phyloP scores from a whole-genome alignment of 2,329 filamentous ascomycete species.

The Ophiosphaerella herpotricha region DNA sequence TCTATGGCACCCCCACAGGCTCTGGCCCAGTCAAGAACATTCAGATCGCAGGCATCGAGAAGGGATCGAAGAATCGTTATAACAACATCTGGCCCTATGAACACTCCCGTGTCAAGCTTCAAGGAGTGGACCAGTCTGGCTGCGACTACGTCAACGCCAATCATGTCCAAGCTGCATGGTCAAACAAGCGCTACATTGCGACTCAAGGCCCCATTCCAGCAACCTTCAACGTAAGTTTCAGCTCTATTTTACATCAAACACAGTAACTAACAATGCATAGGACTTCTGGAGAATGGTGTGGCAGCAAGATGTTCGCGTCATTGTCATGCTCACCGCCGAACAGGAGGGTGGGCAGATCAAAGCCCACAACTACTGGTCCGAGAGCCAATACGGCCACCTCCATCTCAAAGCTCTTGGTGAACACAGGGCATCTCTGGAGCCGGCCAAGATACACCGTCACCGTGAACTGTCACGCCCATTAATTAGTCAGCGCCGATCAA shows the following conservation, averaged over 20 bases:
- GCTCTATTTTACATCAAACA: neutral
- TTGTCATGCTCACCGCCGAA: constrained; percentile 96
- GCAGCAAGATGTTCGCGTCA: constrained; percentile 93
- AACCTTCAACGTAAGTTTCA: constrained; percentile 76
- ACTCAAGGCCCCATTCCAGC: constrained; percentile 91
- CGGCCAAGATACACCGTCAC: constrained; percentile 56
- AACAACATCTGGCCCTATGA: constrained; percentile 98
- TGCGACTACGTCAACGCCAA: constrained; percentile 98
- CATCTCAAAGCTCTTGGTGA: constrained; percentile 79
- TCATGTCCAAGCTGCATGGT: constrained; percentile 76
- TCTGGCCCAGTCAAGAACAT: constrained; percentile 55
- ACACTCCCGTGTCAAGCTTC: constrained; percentile 82
- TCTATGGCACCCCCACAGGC: constrained; percentile 55
- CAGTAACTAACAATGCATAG: constrained; percentile 51
- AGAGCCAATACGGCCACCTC: constrained; percentile 76
- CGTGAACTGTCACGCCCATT: constrained; percentile 43
- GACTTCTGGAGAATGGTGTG: constrained; percentile 98
- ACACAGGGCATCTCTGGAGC: constrained; percentile 77
- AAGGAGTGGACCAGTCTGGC: constrained; percentile 65
- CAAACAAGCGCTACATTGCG: constrained; percentile 92
- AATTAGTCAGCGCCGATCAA: constrained; percentile 42
- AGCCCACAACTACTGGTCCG: constrained; percentile 91
- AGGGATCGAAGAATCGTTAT: constrained; percentile 93
- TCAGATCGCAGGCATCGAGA: constrained; percentile 88
- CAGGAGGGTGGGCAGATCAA: constrained; percentile 92